Conservation (phyloP, 176 grass and related monocot genomes). For the Bothriochloa decipiens region DNA sequence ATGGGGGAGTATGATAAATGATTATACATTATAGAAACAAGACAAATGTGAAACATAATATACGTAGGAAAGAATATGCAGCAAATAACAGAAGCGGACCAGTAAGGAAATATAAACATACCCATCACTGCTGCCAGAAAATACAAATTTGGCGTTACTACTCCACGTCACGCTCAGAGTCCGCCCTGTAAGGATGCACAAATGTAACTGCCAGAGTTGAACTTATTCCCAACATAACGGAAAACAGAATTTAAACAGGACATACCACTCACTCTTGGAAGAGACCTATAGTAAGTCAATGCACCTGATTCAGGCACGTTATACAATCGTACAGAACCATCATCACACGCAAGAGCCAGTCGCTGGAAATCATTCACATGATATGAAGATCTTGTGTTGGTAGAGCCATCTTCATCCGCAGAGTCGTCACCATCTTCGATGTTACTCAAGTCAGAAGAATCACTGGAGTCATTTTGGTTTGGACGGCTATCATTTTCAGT, state of each 20-base stretch:
- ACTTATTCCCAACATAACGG: conserved; percentile 18
- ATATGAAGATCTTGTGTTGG: conserved; percentile 43
- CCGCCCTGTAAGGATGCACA: conserved; percentile 53
- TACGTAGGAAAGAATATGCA: background rate
- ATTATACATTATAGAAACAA: conserved; percentile 9
- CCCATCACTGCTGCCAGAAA: conserved; percentile 93
- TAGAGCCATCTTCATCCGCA: conserved; percentile 55
- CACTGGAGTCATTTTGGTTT: conserved; percentile 43
- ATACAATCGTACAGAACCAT: conserved; percentile 86
- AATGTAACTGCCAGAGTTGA: conserved; percentile 24
- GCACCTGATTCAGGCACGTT: conserved; percentile 67
- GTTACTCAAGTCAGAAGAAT: conserved; percentile 70
- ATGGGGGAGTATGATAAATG: background rate
- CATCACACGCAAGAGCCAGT: conserved; percentile 84
- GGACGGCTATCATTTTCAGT: conserved; percentile 42
- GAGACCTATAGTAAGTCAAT: conserved; percentile 77
- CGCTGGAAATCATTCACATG: conserved; percentile 48
- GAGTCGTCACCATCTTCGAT: conserved; percentile 65
- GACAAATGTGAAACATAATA: background rate
- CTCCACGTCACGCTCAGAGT: conserved; percentile 94
- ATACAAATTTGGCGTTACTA: conserved; percentile 70
- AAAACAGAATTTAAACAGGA: conserved; percentile 28
- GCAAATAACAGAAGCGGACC: conserved; percentile 9
- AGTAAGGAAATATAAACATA: conserved; percentile 53
- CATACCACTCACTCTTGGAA: conserved; percentile 92